These are phyloP conservation scores for Xylariaceae sp. DNA, from an alignment of 2,329 filamentous ascomycete genomes.

Conservation along the genomic window DNA sequence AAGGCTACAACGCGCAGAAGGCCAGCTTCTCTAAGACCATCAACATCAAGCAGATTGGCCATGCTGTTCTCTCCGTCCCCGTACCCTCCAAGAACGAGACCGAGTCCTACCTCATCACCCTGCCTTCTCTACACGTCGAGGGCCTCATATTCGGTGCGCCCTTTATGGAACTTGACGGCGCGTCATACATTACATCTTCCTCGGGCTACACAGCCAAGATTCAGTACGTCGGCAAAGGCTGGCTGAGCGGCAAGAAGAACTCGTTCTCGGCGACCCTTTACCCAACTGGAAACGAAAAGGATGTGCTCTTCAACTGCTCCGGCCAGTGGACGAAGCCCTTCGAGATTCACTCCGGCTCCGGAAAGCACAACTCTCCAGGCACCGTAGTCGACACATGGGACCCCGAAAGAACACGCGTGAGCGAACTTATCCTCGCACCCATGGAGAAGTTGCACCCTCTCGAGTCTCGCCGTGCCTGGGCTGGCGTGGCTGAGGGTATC, in stretches of 20 bases:
- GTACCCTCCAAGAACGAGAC: conserved; percentile 33
- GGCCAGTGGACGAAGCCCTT: conserved; percentile 43
- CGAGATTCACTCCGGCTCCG: conserved; percentile 29
- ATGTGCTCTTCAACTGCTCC: conserved; percentile 35
- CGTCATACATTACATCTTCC: conserved; percentile 42
- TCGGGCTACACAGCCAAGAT: conserved; percentile 44
- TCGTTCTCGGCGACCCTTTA: conserved; percentile 42
- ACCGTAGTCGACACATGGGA: conserved; percentile 37
- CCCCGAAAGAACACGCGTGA: conserved; percentile 29
- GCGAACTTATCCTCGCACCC: conserved; percentile 38
- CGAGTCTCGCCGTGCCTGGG: conserved; percentile 77
- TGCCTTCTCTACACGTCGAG: conserved; percentile 44
- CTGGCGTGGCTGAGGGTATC: conserved; percentile 68
- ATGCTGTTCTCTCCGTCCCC: conserved; percentile 46
- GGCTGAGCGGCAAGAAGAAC: conserved; percentile 43
- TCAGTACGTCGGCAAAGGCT: conserved; percentile 42
- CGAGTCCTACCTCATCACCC: conserved; percentile 46
- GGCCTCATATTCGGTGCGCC: conserved; percentile 44
- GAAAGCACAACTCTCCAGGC: conserved; percentile 30
- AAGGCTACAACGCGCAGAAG: conserved; percentile 48
- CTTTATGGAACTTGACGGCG: conserved; percentile 45
- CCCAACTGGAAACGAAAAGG: conserved; percentile 35
- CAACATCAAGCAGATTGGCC: conserved; percentile 46
- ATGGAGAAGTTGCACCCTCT: conserved; percentile 70
- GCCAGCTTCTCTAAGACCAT: conserved; percentile 47